These are phyloP conservation scores for Fragaria nilgerrensis DNA, from an alignment of 306 rosid genomes.

Conservation along the genomic window DNA sequence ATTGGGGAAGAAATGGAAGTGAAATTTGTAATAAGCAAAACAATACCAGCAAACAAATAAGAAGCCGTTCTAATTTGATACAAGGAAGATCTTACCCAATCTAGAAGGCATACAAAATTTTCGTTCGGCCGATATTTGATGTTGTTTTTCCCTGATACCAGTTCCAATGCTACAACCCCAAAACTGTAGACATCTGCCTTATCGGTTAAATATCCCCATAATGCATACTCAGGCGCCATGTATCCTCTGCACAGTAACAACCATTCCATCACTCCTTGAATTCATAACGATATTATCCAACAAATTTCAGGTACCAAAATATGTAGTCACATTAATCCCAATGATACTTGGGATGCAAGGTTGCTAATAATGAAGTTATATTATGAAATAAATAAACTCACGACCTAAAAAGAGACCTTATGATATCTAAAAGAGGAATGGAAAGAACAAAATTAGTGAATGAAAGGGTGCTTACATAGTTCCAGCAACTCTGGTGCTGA, in stretches of 20 bases:
- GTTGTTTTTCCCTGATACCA: slow-evolving; percentile 44
- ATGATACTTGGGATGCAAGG: not conserved
- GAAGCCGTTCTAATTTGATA: not conserved
- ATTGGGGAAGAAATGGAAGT: slow-evolving; percentile 3
- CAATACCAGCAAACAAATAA: not conserved
- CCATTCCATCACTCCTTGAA: not conserved
- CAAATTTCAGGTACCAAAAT: not conserved
- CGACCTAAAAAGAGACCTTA: not conserved
- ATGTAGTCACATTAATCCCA: not conserved
- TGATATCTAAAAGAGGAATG: not conserved
- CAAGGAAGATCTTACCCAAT: slow-evolving; percentile 36
- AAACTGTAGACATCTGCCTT: slow-evolving; percentile 69
- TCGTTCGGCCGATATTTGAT: slow-evolving; percentile 48
- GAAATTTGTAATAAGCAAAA: not conserved
- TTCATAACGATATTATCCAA: not conserved
- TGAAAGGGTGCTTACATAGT: slow-evolving; percentile 46
- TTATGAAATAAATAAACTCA: not conserved
- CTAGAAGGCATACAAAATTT: slow-evolving; percentile 55
- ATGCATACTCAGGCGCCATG: slow-evolving; percentile 71
- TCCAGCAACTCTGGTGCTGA: slow-evolving; percentile 61
- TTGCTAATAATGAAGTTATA: not conserved
- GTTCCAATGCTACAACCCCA: slow-evolving; percentile 59
- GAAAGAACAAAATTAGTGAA: not conserved
- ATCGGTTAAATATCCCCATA: slow-evolving; percentile 52
- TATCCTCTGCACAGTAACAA: slow-evolving; percentile 48